A percentile compares a stretch with the other conserved stretches of the same genome.
Conservation (phyloP, 2,329 filamentous ascomycete genomes). For the Chrysoporthe puriensis region DNA sequence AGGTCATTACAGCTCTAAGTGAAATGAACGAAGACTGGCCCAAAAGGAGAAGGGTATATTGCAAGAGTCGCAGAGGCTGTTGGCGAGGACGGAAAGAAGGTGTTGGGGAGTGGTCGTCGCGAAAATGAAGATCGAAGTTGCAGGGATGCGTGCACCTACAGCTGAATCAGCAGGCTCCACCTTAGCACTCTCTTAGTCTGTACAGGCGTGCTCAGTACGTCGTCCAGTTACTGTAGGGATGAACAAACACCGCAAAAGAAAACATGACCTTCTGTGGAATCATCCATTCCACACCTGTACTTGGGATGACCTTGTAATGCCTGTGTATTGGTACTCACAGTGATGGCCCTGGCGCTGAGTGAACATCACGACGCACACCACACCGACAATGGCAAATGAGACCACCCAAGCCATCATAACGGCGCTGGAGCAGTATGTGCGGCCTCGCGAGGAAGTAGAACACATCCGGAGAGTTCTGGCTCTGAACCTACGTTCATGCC, state of each 20-base stretch:
- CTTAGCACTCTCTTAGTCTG: background rate
- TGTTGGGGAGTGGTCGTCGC: conserved; percentile 29
- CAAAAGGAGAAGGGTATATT: background rate
- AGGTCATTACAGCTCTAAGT: conserved; percentile 26
- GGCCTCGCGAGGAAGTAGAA: conserved; percentile 59
- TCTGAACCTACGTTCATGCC: conserved; percentile 54
- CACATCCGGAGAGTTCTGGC: conserved; percentile 60
- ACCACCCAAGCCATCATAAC: conserved; percentile 45
- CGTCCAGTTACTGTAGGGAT: background rate
- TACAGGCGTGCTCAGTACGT: background rate
- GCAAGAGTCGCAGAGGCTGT: conserved; percentile 18
- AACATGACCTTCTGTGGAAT: background rate
- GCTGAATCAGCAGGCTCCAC: conserved; percentile 32
- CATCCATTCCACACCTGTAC: background rate
- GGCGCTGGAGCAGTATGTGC: conserved; percentile 56
- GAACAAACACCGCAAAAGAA: background rate
- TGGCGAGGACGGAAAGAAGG: conserved; percentile 26
- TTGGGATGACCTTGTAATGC: background rate
- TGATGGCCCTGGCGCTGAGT: background rate
- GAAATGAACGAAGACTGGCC: background rate
- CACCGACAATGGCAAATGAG: conserved; percentile 39
- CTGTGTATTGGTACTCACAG: background rate
- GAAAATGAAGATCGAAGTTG: conserved; percentile 9
- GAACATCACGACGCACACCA: conserved; percentile 29
- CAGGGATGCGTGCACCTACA: background rate